These are phyloP conservation scores for Leptographium flavum DNA, from an alignment of 2,329 filamentous ascomycete species.

Conservation along the genomic window DNA sequence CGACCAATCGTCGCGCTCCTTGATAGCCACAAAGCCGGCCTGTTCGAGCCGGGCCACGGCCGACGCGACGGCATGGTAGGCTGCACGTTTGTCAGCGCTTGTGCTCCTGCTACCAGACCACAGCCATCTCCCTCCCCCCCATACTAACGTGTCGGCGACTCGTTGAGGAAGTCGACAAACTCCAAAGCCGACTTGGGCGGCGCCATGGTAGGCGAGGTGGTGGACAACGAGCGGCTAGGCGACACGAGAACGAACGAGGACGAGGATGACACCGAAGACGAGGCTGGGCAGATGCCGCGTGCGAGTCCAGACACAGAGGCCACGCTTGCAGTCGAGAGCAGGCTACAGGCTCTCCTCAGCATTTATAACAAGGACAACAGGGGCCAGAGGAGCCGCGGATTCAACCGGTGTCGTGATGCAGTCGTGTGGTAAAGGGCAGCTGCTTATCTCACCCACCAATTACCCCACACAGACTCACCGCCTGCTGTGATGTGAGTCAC, in stretches of 20 bases:
- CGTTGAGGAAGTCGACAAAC: slow-evolving; percentile 88
- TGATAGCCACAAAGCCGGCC: slow-evolving; percentile 78
- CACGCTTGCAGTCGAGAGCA: not conserved
- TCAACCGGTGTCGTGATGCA: not conserved
- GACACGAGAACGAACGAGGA: not conserved
- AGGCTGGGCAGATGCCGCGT: not conserved
- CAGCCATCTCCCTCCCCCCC: not conserved
- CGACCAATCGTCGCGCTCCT: slow-evolving; percentile 82
- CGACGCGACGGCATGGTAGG: slow-evolving; percentile 84
- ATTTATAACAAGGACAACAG: too few relatives aligned
- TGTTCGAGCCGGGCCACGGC: slow-evolving; percentile 62
- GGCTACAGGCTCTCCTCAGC: not conserved
- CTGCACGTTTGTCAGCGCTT: slow-evolving; percentile 28
- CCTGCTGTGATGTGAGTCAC: too few relatives aligned
- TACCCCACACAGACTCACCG: too few relatives aligned
- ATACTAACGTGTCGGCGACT: slow-evolving; percentile 73
- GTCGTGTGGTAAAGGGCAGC: too few relatives aligned
- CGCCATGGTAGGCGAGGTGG: slow-evolving; percentile 27
- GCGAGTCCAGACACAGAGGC: not conserved
- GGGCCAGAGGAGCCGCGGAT: too few relatives aligned
- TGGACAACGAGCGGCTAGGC: slow-evolving; percentile 5
- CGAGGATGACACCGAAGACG: not conserved
- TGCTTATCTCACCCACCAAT: too few relatives aligned
- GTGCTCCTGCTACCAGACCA: not conserved
- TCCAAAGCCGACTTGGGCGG: slow-evolving; percentile 51